A percentile compares a stretch with the other conserved stretches of the same genome.
phyloP scores from a whole-genome alignment of 1,284 basidiomycete species.

The Polyporus tsugae region DNA sequence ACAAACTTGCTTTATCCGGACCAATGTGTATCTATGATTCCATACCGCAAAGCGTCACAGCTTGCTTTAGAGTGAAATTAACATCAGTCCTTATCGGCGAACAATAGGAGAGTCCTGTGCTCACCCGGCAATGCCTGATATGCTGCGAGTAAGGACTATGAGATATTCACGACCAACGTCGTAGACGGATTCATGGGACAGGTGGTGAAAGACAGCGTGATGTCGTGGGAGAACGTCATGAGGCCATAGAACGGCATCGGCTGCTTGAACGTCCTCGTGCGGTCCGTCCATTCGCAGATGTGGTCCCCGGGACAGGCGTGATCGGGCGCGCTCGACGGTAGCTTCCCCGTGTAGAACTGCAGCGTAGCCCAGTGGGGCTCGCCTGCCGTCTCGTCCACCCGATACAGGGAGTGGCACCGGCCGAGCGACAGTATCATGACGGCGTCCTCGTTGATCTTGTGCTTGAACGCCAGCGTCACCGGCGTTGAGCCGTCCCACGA shows the following conservation, averaged over 20 bases:
- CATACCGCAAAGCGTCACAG: neutral
- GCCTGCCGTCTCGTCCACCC: neutral
- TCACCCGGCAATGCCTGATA: neutral
- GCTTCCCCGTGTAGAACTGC: neutral
- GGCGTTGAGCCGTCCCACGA: conserved; percentile 1
- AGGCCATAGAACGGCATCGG: conserved; percentile 5
- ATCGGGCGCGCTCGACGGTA: neutral
- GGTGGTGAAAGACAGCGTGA: conserved; percentile 7
- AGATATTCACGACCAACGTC: neutral
- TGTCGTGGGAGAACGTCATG: conserved; percentile 7
- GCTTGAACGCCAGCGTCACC: conserved; percentile 3
- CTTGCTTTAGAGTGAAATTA: neutral
- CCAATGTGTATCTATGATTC: too few species aligned
- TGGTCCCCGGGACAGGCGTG: conserved; percentile 3
- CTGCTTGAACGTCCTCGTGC: conserved; percentile 3
- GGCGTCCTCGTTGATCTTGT: conserved; percentile 4
- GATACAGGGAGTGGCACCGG: neutral
- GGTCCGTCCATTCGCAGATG: conserved; percentile 2
- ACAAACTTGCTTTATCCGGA: too few species aligned
- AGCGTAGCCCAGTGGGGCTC: conserved; percentile 4
- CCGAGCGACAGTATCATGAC: conserved; percentile 1
- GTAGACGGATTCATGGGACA: conserved; percentile 6
- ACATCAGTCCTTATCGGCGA: neutral
- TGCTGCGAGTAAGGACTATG: neutral
- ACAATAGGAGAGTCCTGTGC: neutral